Evolutionary conservation across 495 filamentous ascomycete species (phyloP).

Genomic region (Penicillium turbatum): DNA sequence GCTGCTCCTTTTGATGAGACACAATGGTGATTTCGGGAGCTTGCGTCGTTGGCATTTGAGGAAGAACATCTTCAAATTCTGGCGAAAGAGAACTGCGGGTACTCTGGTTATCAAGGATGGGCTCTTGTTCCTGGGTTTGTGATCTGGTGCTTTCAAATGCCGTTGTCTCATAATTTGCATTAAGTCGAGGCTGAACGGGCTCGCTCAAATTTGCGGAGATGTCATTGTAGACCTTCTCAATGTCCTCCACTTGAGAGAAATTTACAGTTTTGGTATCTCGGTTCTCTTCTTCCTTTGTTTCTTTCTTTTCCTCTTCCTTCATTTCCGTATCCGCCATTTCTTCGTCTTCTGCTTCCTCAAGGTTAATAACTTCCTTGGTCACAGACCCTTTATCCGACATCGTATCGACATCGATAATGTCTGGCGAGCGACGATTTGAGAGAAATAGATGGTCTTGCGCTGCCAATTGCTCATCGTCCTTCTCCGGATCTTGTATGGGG

Average conservation of each 20-base stretch:
- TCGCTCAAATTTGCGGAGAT: neutral
- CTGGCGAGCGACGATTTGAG: conserved; percentile 37
- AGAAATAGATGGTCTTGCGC: conserved; percentile 36
- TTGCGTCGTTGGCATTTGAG: conserved; percentile 2
- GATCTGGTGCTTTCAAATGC: neutral
- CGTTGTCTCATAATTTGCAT: neutral
- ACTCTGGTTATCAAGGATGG: neutral
- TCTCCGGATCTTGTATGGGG: conserved; percentile 20
- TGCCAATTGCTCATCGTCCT: conserved; percentile 24
- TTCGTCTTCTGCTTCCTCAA: conserved; percentile 28
- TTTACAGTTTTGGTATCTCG: neutral
- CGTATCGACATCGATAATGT: conserved; percentile 46
- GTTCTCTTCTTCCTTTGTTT: conserved; percentile 11
- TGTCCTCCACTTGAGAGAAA: neutral
- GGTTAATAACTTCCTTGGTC: conserved; percentile 37
- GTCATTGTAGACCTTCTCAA: neutral
- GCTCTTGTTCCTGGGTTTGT: neutral
- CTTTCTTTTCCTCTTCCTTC: conserved; percentile 14
- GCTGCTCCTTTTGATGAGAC: conserved; percentile 8
- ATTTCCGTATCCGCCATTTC: neutral
- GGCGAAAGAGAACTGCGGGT: conserved; percentile 43
- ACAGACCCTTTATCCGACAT: conserved; percentile 30
- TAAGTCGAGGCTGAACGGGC: neutral
- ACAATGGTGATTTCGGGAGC: conserved; percentile 18
- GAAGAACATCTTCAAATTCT: conserved; percentile 49